Conservation (phyloP, 768 basidiomycete genomes). For the Boletus tylopilopsis region DNA sequence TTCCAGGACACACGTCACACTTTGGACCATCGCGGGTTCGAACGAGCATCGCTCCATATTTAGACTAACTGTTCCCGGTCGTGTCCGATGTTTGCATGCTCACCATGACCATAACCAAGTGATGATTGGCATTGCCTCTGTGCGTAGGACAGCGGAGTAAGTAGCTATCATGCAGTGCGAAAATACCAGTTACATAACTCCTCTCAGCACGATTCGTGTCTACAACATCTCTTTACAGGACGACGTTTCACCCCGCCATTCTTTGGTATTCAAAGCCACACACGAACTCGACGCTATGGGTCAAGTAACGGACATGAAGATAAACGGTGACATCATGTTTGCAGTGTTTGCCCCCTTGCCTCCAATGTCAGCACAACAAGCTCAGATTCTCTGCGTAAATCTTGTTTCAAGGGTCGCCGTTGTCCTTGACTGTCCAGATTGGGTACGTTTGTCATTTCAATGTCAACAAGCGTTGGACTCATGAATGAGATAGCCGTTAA, state of each 20-base stretch:
- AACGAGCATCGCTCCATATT: slow-evolving; percentile 26
- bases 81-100: slow-evolving; percentile 34
- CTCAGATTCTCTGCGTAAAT: slow-evolving; percentile 20
- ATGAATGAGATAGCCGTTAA: slow-evolving; percentile 8
- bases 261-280: slow-evolving; percentile 18
- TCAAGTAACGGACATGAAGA: slow-evolving; percentile 18
- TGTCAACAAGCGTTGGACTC: not conserved
- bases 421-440: slow-evolving; percentile 13
- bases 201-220: slow-evolving; percentile 21
- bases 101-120: slow-evolving; percentile 24
- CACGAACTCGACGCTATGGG: slow-evolving; percentile 14
- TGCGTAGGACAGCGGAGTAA: slow-evolving; percentile 16
- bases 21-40: slow-evolving; percentile 41
- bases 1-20: slow-evolving; percentile 37
- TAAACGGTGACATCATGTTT: slow-evolving; percentile 21
- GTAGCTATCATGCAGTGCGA: not conserved
- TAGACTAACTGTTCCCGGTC: slow-evolving; percentile 25
- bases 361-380: not conserved
- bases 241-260: not conserved
- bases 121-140: slow-evolving; percentile 20
- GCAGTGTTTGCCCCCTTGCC: slow-evolving; percentile 9
- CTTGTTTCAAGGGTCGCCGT: slow-evolving; percentile 10
- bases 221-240: slow-evolving; percentile 20
- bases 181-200: not conserved
- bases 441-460: slow-evolving; percentile 10